Evolutionary conservation across 176 grass and related monocot genomes (phyloP).

Genomic region (Hordeum marinum): DNA sequence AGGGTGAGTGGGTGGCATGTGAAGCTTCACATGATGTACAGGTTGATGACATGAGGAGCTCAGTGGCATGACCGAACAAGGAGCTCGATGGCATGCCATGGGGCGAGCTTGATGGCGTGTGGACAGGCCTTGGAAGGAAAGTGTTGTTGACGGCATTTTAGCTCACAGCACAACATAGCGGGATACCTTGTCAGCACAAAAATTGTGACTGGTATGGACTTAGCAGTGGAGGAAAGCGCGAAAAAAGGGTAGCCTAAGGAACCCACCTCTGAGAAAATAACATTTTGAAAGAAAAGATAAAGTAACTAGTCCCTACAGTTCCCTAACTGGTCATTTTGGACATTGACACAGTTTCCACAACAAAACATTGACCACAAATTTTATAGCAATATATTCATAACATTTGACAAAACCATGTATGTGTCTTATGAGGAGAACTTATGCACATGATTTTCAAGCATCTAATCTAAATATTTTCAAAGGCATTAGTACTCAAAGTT

Average conservation of each 20-base stretch:
- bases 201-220: too few species aligned
- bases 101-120: too few species aligned
- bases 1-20: not conserved
- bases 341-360: not conserved
- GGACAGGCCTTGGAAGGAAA: too few species aligned
- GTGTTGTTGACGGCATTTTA: too few species aligned
- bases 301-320: not conserved
- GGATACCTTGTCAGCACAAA: too few species aligned
- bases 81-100: too few species aligned
- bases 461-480: not conserved
- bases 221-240: not conserved
- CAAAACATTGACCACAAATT: not conserved
- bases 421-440: not conserved
- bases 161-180: too few species aligned
- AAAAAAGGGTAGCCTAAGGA: not conserved
- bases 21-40: too few species aligned
- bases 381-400: not conserved
- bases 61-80: too few species aligned
- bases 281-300: not conserved
- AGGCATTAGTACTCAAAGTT: not conserved
- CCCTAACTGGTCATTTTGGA: not conserved
- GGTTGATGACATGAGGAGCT: too few species aligned
- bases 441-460: not conserved
- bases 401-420: not conserved
- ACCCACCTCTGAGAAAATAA: not conserved